phyloP scores from a whole-genome alignment of 441 rosid species.

The Heliophila coronopifolia region DNA sequence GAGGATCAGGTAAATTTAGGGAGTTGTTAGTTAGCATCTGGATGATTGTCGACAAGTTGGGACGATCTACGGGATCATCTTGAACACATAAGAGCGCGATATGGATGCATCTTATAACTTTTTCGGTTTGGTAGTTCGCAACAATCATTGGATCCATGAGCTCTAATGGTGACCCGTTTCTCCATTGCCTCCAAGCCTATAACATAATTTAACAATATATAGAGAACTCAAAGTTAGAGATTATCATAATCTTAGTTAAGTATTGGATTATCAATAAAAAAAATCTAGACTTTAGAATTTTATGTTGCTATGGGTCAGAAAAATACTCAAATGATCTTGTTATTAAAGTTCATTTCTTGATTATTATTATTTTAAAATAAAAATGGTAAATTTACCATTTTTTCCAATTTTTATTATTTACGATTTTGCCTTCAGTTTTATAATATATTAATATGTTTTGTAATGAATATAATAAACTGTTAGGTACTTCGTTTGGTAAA shows the following conservation, averaged over 20 bases:
- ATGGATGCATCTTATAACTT: conserved; percentile 38
- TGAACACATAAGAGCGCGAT: conserved; percentile 38
- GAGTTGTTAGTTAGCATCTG: conserved; percentile 26
- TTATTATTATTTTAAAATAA: too few species aligned
- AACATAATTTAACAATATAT: background rate
- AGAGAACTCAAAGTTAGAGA: background rate
- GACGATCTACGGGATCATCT: conserved; percentile 32
- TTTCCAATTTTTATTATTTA: too few species aligned
- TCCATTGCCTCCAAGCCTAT: conserved; percentile 37
- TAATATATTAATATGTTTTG: too few species aligned
- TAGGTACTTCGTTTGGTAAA: too few species aligned
- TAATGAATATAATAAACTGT: too few species aligned
- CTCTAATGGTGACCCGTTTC: conserved; percentile 19
- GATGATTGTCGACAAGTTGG: conserved; percentile 25
- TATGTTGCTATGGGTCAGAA: too few species aligned
- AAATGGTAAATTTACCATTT: too few species aligned
- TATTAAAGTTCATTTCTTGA: too few species aligned
- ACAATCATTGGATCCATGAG: conserved; percentile 21
- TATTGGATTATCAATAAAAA: background rate
- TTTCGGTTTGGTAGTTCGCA: conserved; percentile 5
- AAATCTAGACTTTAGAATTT: too few species aligned
- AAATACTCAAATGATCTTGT: too few species aligned
- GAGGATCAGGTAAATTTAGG: conserved; percentile 22
- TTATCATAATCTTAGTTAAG: background rate
- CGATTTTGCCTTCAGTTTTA: too few species aligned